phyloP scores from a whole-genome alignment of 2,329 filamentous ascomycete genomes.

The Beauveria asiatica region DNA sequence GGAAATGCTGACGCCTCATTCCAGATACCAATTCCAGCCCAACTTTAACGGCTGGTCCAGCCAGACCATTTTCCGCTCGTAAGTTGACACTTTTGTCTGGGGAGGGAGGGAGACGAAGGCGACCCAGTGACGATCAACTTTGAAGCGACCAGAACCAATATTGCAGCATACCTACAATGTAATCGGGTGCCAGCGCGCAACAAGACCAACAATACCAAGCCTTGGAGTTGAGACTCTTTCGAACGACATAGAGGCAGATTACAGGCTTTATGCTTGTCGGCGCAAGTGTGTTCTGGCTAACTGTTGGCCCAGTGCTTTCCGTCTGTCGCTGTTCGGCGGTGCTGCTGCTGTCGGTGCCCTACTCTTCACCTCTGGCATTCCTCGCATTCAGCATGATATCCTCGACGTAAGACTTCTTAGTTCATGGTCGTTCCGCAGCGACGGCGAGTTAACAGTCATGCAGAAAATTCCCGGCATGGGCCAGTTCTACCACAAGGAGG shows the following conservation, averaged over 20 bases:
- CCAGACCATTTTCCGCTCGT: conserved; percentile 41
- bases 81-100: conserved; percentile 25
- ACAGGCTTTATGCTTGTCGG: background rate
- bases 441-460: conserved; percentile 17
- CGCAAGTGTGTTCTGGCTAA: background rate
- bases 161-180: background rate
- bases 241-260: background rate
- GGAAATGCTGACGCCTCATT: conserved; percentile 20
- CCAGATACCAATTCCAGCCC: conserved; percentile 51
- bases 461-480: conserved; percentile 50
- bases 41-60: conserved; percentile 45
- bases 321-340: conserved; percentile 46
- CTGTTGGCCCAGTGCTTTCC: conserved; percentile 35
- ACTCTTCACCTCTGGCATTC: conserved; percentile 54
- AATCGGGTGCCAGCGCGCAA: too few species aligned
- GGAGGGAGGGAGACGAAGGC: background rate
- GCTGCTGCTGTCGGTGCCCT: conserved; percentile 50
- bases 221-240: background rate
- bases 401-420: conserved; percentile 37
- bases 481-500: conserved; percentile 41
- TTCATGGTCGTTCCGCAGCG: too few species aligned
- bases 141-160: background rate
- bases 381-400: conserved; percentile 50
- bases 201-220: background rate
- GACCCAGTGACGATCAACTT: background rate